These are phyloP conservation scores for Guillardia theta DNA, from an alignment of 78 protist species.

Conservation along the genomic window DNA sequence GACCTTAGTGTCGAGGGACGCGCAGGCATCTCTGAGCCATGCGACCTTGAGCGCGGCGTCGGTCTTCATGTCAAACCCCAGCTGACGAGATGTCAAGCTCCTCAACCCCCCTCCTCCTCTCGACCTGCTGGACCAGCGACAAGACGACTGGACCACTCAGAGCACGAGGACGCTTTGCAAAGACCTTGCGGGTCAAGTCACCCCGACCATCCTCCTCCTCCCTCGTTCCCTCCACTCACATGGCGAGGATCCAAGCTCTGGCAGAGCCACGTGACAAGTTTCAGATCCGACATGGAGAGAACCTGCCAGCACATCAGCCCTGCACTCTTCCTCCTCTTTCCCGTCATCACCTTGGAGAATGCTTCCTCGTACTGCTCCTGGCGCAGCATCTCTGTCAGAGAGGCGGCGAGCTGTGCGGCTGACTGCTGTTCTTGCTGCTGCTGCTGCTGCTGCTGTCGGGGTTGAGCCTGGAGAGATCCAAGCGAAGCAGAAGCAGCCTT, in stretches of 20 bases:
- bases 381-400: neutral
- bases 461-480: no score
- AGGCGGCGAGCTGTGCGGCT: neutral
- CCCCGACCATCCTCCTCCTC: no score
- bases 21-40: neutral
- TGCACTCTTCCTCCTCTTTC: no score
- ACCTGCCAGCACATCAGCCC: no score
- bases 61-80: neutral
- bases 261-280: constrained; percentile 9
- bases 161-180: no score
- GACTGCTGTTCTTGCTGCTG: no score
- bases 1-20: neutral
- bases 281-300: constrained; percentile 18
- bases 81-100: no score
- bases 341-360: neutral
- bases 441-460: no score
- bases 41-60: neutral
- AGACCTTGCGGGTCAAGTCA: no score
- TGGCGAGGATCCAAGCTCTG: neutral
- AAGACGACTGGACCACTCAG: constrained; percentile 15
- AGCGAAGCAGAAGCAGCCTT: no score
- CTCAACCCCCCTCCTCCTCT: no score
- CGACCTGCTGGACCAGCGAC: constrained; percentile 21
- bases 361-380: constrained; percentile 10
- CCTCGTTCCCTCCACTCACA: no score